phyloP scores from a whole-genome alignment of 2,329 filamentous ascomycete species.

The Clarireedia monteithiana region DNA sequence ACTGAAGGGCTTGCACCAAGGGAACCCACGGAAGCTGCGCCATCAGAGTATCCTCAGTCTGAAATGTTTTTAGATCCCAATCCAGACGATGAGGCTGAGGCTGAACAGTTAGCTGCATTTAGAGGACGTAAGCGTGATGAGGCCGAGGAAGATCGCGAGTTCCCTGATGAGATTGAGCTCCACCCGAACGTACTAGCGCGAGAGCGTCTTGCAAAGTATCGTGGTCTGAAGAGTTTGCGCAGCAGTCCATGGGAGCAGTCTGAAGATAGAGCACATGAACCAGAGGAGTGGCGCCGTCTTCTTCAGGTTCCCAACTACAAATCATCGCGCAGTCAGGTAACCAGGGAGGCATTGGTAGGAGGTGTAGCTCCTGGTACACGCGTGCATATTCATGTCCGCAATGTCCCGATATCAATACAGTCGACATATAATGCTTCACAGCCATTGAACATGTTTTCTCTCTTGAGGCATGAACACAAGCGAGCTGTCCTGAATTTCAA shows the following conservation, averaged over 20 bases:
- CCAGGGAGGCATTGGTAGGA: slow-evolving; percentile 80
- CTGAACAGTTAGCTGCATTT: slow-evolving; percentile 73
- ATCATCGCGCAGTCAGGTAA: slow-evolving; percentile 65
- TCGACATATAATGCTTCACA: slow-evolving; percentile 43
- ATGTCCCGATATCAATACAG: slow-evolving; percentile 47
- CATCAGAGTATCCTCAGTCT: slow-evolving; percentile 87
- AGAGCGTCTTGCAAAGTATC: slow-evolving; percentile 78
- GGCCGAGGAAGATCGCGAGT: slow-evolving; percentile 84
- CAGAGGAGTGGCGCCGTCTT: slow-evolving; percentile 80
- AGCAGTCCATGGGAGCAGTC: slow-evolving; percentile 83
- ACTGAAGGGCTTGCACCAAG: slow-evolving; percentile 59
- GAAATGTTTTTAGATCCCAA: slow-evolving; percentile 76
- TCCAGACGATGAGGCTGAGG: slow-evolving; percentile 74
- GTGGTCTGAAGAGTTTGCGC: slow-evolving; percentile 85
- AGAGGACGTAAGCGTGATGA: slow-evolving; percentile 71
- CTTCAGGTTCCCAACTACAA: slow-evolving; percentile 88
- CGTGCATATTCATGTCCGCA: slow-evolving; percentile 68
- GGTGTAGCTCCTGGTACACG: slow-evolving; percentile 78
- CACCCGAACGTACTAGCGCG: slow-evolving; percentile 79
- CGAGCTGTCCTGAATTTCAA: slow-evolving; percentile 83
- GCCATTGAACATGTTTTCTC: slow-evolving; percentile 72
- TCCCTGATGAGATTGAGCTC: slow-evolving; percentile 94
- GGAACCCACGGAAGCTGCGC: slow-evolving; percentile 67
- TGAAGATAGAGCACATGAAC: slow-evolving; percentile 80
- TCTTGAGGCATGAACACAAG: slow-evolving; percentile 93